Base-by-base conservation (phyloP, 345 rosid genomes). In the Murraya paniculata region DNA sequence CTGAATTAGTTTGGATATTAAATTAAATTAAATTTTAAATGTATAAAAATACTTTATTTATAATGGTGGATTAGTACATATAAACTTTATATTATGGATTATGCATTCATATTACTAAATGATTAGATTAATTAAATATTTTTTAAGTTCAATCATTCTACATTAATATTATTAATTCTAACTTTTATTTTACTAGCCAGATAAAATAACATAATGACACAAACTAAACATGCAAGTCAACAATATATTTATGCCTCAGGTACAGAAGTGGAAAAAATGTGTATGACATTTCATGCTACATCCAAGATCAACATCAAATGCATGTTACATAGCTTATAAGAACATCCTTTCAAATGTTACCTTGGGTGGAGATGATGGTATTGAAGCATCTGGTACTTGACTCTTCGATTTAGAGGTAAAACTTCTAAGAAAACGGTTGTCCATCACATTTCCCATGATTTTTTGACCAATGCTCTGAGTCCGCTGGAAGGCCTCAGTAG, bases 391-490 rank as follows among this genome's bases (percentile, higher is more conserved):
- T 53, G 91, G 78, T 68, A 78, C 75, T 75, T 64, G 86, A 73
- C 65, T 86, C 85, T 86, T 91, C n/a, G 96, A 79, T 81, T 91
- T 93, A 71, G 98, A 91, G 80, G 95, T 88, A 80, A 91, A 87
- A 84, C 82, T 92, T 86, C 98, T 90, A 55, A 90, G 84, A 72
- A 96, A 91, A 69, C 93, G 79, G 85, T 89, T 96, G 83, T 94
- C 98, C 94, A 94, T 94, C 87, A 94, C 84, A 76, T 91, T 91
- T 58, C 92, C 95, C 88, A 92, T 88, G 73, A 92, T 79, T 76
- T 92, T 88, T 83, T 91, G 99, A 72, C 99, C 98, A 64, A 94
- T 50, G 24, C 97, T 94, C 82, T 96, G 98, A 86, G 72, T 91
- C 62, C 90, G 90, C 77, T 87, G 97, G 38, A 92, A 56, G 81